phyloP scores from a whole-genome alignment of 2,329 filamentous ascomycete genomes.

The Apiospora saccharicola region DNA sequence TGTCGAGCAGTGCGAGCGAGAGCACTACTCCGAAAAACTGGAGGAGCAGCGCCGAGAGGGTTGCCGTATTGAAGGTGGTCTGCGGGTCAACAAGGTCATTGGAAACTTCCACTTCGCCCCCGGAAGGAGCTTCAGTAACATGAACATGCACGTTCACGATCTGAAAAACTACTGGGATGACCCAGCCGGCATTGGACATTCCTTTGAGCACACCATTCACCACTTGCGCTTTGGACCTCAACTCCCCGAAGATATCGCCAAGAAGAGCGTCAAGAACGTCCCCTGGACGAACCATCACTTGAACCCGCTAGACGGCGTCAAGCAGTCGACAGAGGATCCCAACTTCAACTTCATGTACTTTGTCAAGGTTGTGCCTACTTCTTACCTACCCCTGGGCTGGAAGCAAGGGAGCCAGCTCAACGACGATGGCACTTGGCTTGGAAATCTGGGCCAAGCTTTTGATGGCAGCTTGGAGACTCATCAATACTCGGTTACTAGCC shows the following conservation, averaged over 20 bases:
- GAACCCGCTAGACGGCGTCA: slow-evolving; percentile 86
- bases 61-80: slow-evolving; percentile 88
- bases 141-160: slow-evolving; percentile 97
- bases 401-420: slow-evolving; percentile 53
- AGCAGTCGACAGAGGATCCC: slow-evolving; percentile 79
- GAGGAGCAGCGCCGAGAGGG: slow-evolving; percentile 90
- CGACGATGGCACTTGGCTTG: slow-evolving; percentile 68
- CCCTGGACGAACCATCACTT: slow-evolving; percentile 89
- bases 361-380: slow-evolving; percentile 96
- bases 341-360: slow-evolving; percentile 99
- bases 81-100: slow-evolving; percentile 97
- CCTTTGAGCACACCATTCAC: slow-evolving; percentile 90
- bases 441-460: slow-evolving; percentile 69
- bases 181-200: slow-evolving; percentile 69
- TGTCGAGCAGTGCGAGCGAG: slow-evolving; percentile 93
- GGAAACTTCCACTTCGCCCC: slow-evolving; percentile 99
- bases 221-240: slow-evolving; percentile 91
- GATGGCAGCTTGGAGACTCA: slow-evolving; percentile 94
- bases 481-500: slow-evolving; percentile 97
- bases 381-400: slow-evolving; percentile 90
- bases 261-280: slow-evolving; percentile 61
- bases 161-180: slow-evolving; percentile 92
- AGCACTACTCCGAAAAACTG: slow-evolving; percentile 90
- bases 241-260: slow-evolving; percentile 74
- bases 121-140: slow-evolving; percentile 93